These are phyloP conservation scores for Heimioporus retisporus DNA, from an alignment of 1,284 basidiomycete species.

Conservation along the genomic window DNA sequence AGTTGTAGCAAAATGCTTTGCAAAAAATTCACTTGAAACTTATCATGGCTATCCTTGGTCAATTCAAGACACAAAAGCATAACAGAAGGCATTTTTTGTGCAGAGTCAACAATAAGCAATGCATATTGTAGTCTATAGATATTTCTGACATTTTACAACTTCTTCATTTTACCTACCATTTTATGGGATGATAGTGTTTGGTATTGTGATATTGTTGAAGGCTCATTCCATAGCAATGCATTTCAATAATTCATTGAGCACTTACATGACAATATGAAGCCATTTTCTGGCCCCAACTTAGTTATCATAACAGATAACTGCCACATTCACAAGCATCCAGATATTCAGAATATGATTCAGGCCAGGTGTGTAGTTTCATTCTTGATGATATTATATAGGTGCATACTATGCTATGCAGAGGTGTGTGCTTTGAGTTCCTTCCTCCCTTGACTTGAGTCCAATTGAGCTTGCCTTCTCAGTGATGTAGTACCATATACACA, in stretches of 20 bases:
- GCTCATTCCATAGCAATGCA: not conserved
- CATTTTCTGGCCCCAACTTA: not conserved
- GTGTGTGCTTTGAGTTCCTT: not conserved
- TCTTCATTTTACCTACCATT: not conserved
- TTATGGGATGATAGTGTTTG: not conserved
- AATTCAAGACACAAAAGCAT: too few species aligned
- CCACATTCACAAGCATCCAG: not conserved
- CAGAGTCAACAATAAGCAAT: too few species aligned
- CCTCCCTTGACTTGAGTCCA: not conserved
- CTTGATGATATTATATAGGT: too few species aligned
- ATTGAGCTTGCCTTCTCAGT: not conserved
- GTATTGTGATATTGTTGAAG: not conserved
- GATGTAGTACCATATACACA: not conserved
- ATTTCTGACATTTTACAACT: not conserved
- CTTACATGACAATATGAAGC: not conserved
- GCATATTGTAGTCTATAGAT: too few species aligned
- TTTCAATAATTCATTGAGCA: not conserved
- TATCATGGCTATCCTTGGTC: too few species aligned
- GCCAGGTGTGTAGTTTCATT: not conserved
- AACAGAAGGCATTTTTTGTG: too few species aligned
- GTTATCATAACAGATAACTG: not conserved
- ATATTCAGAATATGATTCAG: not conserved
- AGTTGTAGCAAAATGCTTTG: too few species aligned
- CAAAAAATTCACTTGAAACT: too few species aligned
- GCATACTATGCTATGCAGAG: not conserved